Conservation (phyloP, 306 rosid genomes). For the Astragalus glycyphyllos region DNA sequence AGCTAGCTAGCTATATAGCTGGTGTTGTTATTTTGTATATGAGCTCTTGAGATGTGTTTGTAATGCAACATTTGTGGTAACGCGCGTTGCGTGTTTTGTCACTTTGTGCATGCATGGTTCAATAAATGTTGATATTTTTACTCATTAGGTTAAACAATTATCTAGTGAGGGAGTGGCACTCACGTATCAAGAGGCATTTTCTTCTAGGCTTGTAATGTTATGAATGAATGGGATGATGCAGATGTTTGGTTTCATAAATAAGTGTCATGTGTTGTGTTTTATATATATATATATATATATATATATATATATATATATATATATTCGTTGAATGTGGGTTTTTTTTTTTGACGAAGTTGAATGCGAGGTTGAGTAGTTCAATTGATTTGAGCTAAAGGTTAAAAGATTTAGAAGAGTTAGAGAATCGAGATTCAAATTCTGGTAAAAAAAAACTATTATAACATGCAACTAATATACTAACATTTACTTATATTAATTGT, state of each 20-base stretch:
- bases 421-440: too few relatives aligned
- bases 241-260: background rate
- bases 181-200: background rate
- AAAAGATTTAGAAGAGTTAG: too few relatives aligned
- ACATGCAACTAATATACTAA: too few relatives aligned
- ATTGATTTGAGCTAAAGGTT: too few relatives aligned
- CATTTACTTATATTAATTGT: too few relatives aligned
- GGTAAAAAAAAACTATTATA: too few relatives aligned
- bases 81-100: background rate
- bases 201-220: background rate
- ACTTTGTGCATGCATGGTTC: constrained; percentile 15
- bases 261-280: background rate
- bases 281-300: too few relatives aligned
- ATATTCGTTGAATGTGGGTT: too few relatives aligned
- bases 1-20: background rate
- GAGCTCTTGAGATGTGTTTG: constrained; percentile 1
- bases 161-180: background rate
- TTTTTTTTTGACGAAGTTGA: too few relatives aligned
- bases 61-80: background rate
- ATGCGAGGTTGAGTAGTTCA: background rate
- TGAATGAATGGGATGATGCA: background rate
- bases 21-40: constrained; percentile 1
- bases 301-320: too few relatives aligned
- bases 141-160: constrained; percentile 11
- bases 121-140: background rate